phyloP scores from a whole-genome alignment of 495 filamentous ascomycete genomes.

The Penicillium coprophilum region DNA sequence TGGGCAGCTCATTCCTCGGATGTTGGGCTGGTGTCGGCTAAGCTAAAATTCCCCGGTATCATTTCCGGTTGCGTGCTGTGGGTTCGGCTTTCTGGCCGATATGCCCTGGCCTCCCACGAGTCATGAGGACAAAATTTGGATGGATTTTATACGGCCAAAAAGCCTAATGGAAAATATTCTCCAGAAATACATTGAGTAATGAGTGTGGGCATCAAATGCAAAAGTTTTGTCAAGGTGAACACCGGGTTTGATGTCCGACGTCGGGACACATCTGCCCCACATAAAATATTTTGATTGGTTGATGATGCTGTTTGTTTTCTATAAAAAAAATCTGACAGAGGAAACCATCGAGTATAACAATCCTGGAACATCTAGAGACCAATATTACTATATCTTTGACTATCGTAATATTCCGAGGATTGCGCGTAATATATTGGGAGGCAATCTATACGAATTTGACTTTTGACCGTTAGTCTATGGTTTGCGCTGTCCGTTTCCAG shows the following conservation, averaged over 20 bases:
- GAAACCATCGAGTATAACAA: too few species aligned
- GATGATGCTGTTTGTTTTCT: too few species aligned
- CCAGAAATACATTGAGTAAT: not conserved
- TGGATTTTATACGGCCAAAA: not conserved
- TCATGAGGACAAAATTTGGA: not conserved
- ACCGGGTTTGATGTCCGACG: not conserved
- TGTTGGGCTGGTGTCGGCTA: slow-evolving; percentile 1
- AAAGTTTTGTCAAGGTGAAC: not conserved
- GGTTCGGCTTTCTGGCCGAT: slow-evolving; percentile 24
- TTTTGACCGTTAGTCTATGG: too few species aligned
- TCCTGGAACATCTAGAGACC: too few species aligned
- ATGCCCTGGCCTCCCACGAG: slow-evolving; percentile 4
- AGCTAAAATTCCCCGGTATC: slow-evolving; percentile 9
- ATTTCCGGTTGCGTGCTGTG: slow-evolving; percentile 14
- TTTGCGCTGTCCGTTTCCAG: too few species aligned
- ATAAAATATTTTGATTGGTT: too few species aligned
- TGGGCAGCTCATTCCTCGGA: not conserved
- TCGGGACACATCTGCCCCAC: not conserved
- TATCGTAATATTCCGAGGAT: too few species aligned
- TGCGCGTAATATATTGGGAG: too few species aligned
- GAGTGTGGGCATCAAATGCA: not conserved
- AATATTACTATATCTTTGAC: too few species aligned
- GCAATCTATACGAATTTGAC: too few species aligned
- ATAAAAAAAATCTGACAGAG: too few species aligned
- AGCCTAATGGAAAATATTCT: not conserved